Conservation (phyloP, 805 yeast genomes). For the Ogataea saltuana region DNA sequence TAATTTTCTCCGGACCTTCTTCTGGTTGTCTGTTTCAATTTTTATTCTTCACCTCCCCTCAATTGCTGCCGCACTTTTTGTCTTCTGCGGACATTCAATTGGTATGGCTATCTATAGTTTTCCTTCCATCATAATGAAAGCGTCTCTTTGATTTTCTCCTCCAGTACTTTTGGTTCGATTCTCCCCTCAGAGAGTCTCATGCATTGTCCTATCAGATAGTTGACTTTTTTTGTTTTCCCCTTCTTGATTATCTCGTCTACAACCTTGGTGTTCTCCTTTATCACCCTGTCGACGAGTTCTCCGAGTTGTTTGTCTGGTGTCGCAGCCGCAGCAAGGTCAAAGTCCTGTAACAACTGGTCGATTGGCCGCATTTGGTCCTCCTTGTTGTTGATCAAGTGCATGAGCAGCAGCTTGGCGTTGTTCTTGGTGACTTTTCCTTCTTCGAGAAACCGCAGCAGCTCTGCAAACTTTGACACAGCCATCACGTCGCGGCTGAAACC, state of each 20-base stretch:
- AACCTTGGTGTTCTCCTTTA: slow-evolving; percentile 47
- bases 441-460: slow-evolving; percentile 54
- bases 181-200: slow-evolving; percentile 79
- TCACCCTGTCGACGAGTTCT: slow-evolving; percentile 38
- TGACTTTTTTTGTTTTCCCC: slow-evolving; percentile 62
- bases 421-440: slow-evolving; percentile 54
- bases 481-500: slow-evolving; percentile 35
- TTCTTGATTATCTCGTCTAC: slow-evolving; percentile 59
- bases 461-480: slow-evolving; percentile 49
- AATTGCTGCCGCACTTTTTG: neutral
- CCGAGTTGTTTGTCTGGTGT: slow-evolving; percentile 35
- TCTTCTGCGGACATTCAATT: too few relatives aligned
- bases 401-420: slow-evolving; percentile 65
- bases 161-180: slow-evolving; percentile 34
- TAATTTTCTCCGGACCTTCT: neutral
- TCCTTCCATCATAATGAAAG: slow-evolving; percentile 9
- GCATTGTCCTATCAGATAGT: slow-evolving; percentile 79
- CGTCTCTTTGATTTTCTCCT: slow-evolving; percentile 24
- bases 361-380: slow-evolving; percentile 40
- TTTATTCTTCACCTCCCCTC: slow-evolving; percentile 2
- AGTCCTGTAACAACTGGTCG: slow-evolving; percentile 50
- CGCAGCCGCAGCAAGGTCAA: slow-evolving; percentile 46
- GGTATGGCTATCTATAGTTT: slow-evolving; percentile 8
- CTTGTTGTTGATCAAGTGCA: slow-evolving; percentile 57
- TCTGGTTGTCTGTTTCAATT: neutral